Percentiles rank a stretch among this genome's conserved stretches.
These are phyloP conservation scores for Clohesyomyces aquaticus DNA, from an alignment of 495 filamentous ascomycete genomes.

Conservation along the genomic window DNA sequence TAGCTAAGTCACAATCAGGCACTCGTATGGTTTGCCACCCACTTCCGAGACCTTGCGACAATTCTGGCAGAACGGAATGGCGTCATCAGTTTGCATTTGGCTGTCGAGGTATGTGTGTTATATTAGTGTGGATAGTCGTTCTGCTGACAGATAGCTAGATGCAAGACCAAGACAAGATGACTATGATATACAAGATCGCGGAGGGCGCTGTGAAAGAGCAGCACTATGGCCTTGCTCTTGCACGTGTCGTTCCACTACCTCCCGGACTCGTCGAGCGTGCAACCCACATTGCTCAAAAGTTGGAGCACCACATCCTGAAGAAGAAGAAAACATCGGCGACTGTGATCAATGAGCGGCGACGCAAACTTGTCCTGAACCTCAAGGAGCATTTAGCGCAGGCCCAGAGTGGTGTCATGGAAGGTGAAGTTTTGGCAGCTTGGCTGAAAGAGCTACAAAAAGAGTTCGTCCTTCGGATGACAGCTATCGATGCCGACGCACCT, in stretches of 20 bases:
- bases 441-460: conserved; percentile 73
- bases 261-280: conserved; percentile 68
- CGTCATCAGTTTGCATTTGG: conserved; percentile 80
- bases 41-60: conserved; percentile 80
- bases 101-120: conserved; percentile 60
- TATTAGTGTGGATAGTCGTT: neutral
- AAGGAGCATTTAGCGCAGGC: conserved; percentile 77
- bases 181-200: conserved; percentile 81
- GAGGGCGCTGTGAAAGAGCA: conserved; percentile 70
- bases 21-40: conserved; percentile 89
- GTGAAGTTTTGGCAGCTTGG: conserved; percentile 63
- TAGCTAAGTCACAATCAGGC: conserved; percentile 56
- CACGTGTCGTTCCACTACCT: conserved; percentile 75
- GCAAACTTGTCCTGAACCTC: conserved; percentile 74
- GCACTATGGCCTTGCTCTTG: conserved; percentile 80
- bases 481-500: conserved; percentile 53
- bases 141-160: conserved; percentile 31
- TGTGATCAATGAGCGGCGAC: conserved; percentile 60
- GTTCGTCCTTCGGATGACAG: conserved; percentile 73
- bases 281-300: conserved; percentile 61
- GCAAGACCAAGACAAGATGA: conserved; percentile 58
- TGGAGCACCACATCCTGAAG: conserved; percentile 58
- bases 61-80: conserved; percentile 74
- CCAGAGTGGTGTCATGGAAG: conserved; percentile 68
- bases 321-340: conserved; percentile 61